Percentiles rank a stretch among this genome's conserved stretches.
Evolutionary conservation across 1,284 basidiomycete genomes (phyloP).

Genomic region (Rhodotorula sp.): DNA sequence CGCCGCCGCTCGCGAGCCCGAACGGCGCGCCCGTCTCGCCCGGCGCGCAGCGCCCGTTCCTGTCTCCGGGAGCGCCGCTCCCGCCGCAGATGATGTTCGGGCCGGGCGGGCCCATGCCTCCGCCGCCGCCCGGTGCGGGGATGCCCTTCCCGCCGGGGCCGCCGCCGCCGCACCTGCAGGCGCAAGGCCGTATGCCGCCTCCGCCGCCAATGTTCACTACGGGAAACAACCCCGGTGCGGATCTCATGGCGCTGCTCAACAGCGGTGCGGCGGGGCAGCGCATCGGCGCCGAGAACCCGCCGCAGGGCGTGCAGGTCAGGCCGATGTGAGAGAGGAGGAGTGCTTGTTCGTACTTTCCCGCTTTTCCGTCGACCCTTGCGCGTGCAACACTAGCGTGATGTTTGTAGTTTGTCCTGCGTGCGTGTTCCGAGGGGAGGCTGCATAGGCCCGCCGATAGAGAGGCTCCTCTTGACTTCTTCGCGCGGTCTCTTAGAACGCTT

Average conservation of each 20-base stretch:
- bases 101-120: not conserved
- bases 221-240: constrained; percentile 26
- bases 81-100: constrained; percentile 5
- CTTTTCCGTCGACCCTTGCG: not conserved
- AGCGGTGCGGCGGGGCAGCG: constrained; percentile 24
- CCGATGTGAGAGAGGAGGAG: not conserved
- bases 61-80: not conserved
- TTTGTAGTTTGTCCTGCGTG: not conserved
- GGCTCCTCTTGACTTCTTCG: no score
- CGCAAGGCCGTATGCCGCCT: not conserved
- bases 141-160: constrained; percentile 10
- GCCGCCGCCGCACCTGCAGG: not conserved
- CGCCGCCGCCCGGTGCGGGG: not conserved
- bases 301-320: constrained; percentile 14
- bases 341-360: not conserved
- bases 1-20: constrained; percentile 6
- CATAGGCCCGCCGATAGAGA: no score
- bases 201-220: constrained; percentile 4
- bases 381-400: not conserved
- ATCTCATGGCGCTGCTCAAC: constrained; percentile 42
- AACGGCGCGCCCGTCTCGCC: constrained; percentile 3
- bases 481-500: no score
- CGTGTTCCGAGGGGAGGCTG: no score
- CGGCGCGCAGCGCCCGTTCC: not conserved
- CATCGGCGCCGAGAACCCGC: constrained; percentile 20